Conservation (phyloP, 495 filamentous ascomycete species). For the Aspergillus sclerotioniger region DNA sequence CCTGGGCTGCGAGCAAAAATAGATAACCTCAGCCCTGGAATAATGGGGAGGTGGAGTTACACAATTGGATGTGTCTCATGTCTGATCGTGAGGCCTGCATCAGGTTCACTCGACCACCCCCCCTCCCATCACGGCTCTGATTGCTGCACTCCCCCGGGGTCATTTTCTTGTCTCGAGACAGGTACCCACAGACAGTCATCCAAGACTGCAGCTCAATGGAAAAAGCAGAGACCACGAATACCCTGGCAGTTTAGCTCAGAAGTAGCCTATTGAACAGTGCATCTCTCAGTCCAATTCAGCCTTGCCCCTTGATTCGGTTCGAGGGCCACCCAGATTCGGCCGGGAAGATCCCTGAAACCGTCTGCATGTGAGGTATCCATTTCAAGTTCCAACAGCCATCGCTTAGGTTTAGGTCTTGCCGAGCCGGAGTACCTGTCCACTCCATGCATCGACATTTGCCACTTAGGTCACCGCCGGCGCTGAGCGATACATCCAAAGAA, state of each 20-base stretch:
- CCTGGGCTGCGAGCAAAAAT: background rate
- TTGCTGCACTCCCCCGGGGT: too few relatives aligned
- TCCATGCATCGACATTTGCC: slow-evolving; percentile 1
- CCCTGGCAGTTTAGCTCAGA: too few relatives aligned
- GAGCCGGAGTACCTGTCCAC: background rate
- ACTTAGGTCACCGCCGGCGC: slow-evolving; percentile 1
- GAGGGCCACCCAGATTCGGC: slow-evolving; percentile 4
- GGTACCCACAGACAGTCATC: background rate
- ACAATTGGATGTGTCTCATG: background rate
- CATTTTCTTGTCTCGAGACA: background rate
- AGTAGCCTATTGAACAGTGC: too few relatives aligned
- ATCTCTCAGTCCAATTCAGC: background rate
- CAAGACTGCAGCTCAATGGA: background rate
- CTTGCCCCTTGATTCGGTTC: slow-evolving; percentile 7
- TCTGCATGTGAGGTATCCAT: slow-evolving; percentile 22
- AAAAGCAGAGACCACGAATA: background rate
- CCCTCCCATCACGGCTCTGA: background rate
- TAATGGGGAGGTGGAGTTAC: background rate
- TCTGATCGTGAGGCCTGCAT: background rate
- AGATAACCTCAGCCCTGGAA: slow-evolving; percentile 7
- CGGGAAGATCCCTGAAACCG: slow-evolving; percentile 15
- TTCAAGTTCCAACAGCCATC: background rate
- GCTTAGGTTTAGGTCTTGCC: background rate
- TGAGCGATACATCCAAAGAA: slow-evolving; percentile 8
- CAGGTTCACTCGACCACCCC: background rate